These are phyloP conservation scores for Globisporangium irregulare DNA, from an alignment of 352 stramenopile species.

Conservation along the genomic window DNA sequence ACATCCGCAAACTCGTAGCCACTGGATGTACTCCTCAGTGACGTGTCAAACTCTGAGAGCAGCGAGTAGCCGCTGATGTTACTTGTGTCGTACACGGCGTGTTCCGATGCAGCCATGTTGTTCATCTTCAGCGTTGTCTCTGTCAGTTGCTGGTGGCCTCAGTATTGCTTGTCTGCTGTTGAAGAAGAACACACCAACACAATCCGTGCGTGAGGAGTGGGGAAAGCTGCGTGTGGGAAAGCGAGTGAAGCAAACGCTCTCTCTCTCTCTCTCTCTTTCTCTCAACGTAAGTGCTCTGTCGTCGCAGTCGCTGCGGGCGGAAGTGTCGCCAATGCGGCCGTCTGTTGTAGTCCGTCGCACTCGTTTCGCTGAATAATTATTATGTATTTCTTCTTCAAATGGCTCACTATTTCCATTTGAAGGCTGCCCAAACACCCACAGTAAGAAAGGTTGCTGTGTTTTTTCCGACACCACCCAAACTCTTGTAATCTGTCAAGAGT, in stretches of 20 bases:
- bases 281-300: neutral
- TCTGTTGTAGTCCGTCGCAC: neutral
- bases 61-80: neutral
- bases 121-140: neutral
- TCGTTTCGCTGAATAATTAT: neutral
- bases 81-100: neutral
- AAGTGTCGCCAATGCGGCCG: neutral
- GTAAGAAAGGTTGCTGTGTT: neutral
- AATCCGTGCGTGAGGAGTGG: neutral
- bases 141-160: neutral
- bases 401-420: neutral
- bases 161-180: neutral
- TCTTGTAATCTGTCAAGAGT: no score
- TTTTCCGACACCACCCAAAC: no score
- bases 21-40: neutral
- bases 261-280: neutral
- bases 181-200: neutral
- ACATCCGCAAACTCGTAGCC: constrained; percentile 8
- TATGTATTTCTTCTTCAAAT: neutral
- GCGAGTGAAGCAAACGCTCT: neutral
- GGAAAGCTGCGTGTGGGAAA: neutral
- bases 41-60: neutral
- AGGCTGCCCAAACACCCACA: neutral
- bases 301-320: neutral
- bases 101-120: neutral